Conservation (phyloP, 768 basidiomycete genomes). For the Thelephora aurantiotincta region DNA sequence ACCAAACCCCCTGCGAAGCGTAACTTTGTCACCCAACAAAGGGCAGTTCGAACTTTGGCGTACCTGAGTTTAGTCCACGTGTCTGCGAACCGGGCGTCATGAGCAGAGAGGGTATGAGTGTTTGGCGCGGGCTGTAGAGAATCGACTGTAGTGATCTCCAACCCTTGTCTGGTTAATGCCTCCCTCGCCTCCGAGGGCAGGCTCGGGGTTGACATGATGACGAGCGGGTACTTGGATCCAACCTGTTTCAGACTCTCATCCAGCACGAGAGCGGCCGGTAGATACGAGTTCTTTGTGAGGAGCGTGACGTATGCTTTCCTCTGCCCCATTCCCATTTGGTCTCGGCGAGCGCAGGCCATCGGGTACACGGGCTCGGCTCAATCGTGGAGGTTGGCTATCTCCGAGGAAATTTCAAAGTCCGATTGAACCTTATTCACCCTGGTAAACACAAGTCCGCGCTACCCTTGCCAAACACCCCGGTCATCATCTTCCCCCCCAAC, state of each 20-base stretch:
- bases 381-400: background rate
- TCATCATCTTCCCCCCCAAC: background rate
- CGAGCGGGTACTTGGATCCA: slow-evolving; percentile 32
- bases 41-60: background rate
- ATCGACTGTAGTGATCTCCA: slow-evolving; percentile 46
- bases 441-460: background rate
- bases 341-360: slow-evolving; percentile 16
- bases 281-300: slow-evolving; percentile 50
- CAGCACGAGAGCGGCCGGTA: slow-evolving; percentile 42
- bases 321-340: slow-evolving; percentile 1
- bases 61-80: slow-evolving; percentile 50
- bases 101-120: slow-evolving; percentile 16
- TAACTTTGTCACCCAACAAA: background rate
- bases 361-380: no score
- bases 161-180: slow-evolving; percentile 36
- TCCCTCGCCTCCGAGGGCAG: slow-evolving; percentile 23
- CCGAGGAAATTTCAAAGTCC: background rate
- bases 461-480: background rate
- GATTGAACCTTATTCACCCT: background rate
- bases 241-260: slow-evolving; percentile 30
- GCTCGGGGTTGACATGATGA: slow-evolving; percentile 33
- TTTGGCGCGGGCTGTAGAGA: slow-evolving; percentile 37
- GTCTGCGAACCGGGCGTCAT: slow-evolving; percentile 39
- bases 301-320: slow-evolving; percentile 56
- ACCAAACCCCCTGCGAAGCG: slow-evolving; percentile 37